Percentiles rank a stretch among this genome's conserved stretches.
Evolutionary conservation across 345 rosid genomes (phyloP).

Genomic region (Euclidium syriacum): DNA sequence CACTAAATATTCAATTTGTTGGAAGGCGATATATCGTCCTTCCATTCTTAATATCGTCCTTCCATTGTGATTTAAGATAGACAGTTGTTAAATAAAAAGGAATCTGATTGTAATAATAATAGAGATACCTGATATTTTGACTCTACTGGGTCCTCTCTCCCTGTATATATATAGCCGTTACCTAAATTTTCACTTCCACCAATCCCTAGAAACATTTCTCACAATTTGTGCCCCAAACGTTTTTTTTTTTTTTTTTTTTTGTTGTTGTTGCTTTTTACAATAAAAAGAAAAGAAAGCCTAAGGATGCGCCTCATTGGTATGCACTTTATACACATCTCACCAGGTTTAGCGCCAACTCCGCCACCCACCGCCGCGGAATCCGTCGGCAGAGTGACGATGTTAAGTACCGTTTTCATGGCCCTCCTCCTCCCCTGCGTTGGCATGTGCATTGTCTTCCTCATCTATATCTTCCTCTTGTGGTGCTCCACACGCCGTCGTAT

Average conservation of each 20-base stretch:
- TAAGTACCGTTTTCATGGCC: constrained; percentile 51
- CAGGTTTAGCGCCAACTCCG: constrained; percentile 4
- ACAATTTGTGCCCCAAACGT: neutral
- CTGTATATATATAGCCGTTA: constrained; percentile 20
- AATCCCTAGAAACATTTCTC: neutral
- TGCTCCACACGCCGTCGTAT: constrained; percentile 30
- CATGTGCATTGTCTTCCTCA: constrained; percentile 50
- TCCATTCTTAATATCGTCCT: too few species aligned
- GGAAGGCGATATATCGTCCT: too few species aligned
- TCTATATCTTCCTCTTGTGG: constrained; percentile 61
- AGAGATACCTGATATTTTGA: too few species aligned
- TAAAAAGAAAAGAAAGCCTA: neutral
- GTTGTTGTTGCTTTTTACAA: constrained; percentile 4
- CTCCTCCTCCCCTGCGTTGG: constrained; percentile 70
- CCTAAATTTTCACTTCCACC: constrained; percentile 11
- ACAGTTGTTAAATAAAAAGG: too few species aligned
- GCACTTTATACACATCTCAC: constrained; percentile 25
- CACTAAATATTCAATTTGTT: too few species aligned
- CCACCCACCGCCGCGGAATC: constrained; percentile 20
- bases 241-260: neutral
- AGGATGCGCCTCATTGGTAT: constrained; percentile 23
- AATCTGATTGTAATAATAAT: too few species aligned
- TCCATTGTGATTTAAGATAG: too few species aligned
- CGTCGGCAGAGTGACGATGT: constrained; percentile 29
- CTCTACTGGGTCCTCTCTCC: constrained; percentile 1